phyloP scores from a whole-genome alignment of 1,139 yeast species.

The Pichia sp. region DNA sequence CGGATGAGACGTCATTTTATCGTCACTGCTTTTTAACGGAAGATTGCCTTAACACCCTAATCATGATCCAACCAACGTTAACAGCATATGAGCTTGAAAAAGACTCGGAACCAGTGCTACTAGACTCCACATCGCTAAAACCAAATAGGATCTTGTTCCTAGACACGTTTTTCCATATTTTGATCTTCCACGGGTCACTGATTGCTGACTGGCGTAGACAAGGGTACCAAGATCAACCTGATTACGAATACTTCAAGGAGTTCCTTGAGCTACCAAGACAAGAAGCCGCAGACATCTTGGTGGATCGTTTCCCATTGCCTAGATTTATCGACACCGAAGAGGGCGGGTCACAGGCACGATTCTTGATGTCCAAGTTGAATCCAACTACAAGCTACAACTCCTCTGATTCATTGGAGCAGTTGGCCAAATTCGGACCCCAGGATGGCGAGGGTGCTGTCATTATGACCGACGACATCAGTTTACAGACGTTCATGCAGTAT shows the following conservation, averaged over 20 bases:
- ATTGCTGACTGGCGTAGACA: conserved; percentile 68
- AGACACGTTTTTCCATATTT: conserved; percentile 71
- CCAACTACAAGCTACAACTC: conserved; percentile 60
- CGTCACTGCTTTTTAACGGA: conserved; percentile 66
- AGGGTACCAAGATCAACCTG: conserved; percentile 63
- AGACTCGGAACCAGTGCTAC: conserved; percentile 58
- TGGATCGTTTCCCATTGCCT: conserved; percentile 70
- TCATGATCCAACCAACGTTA: conserved; percentile 75
- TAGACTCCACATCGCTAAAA: conserved; percentile 64
- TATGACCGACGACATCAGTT: conserved; percentile 65
- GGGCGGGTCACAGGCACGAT: conserved; percentile 76
- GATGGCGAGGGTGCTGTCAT: conserved; percentile 35
- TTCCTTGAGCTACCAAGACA: conserved; percentile 61
- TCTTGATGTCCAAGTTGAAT: conserved; percentile 67
- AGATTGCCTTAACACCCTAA: conserved; percentile 59
- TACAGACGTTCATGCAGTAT: conserved; percentile 65
- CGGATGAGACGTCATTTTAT: conserved; percentile 71
- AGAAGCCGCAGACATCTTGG: conserved; percentile 63
- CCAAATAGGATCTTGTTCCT: conserved; percentile 57
- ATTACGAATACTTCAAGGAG: conserved; percentile 56
- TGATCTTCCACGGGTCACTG: conserved; percentile 64
- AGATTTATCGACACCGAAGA: conserved; percentile 71
- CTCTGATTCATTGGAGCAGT: conserved; percentile 31
- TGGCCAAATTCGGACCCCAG: conserved; percentile 8
- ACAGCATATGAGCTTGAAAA: conserved; percentile 59